Evolutionary conservation across 2,329 filamentous ascomycete genomes (phyloP).

Genomic region (Hypoxylon sp.): DNA sequence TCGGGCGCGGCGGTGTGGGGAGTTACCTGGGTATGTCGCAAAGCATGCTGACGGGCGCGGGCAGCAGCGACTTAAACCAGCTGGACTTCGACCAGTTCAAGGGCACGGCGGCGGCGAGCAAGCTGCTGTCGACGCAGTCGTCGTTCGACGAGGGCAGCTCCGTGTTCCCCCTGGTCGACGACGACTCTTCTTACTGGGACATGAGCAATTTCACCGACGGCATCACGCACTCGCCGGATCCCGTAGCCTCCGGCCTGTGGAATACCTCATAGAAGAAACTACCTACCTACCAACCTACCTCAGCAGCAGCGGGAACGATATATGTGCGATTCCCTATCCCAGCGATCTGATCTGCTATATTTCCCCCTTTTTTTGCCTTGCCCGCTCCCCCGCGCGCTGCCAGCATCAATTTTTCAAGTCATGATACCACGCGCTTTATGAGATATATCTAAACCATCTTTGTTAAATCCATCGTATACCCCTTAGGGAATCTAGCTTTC

Average conservation of each 20-base stretch:
- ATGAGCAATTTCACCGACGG: conserved; percentile 58
- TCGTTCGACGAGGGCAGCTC: conserved; percentile 58
- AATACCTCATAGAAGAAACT: conserved; percentile 40
- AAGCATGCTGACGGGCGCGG: conserved; percentile 57
- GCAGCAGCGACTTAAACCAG: conserved; percentile 60
- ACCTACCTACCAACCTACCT: background rate
- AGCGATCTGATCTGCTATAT: conserved; percentile 3
- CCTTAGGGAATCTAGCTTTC: conserved; percentile 40
- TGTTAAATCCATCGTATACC: conserved; percentile 43
- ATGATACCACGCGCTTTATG: conserved; percentile 46
- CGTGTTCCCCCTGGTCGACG: conserved; percentile 66
- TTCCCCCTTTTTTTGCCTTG: background rate
- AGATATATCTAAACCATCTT: conserved; percentile 21
- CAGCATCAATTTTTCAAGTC: conserved; percentile 37
- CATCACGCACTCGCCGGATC: conserved; percentile 55
- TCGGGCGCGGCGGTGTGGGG: conserved; percentile 60
- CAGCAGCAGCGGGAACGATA: background rate
- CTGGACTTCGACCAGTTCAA: conserved; percentile 70
- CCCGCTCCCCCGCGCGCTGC: conserved; percentile 19
- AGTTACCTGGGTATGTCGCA: conserved; percentile 65
- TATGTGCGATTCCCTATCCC: background rate
- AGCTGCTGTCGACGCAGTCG: conserved; percentile 60
- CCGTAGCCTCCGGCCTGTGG: conserved; percentile 54
- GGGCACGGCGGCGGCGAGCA: conserved; percentile 64
- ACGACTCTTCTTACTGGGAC: conserved; percentile 57